A percentile compares a stretch with the other conserved stretches of the same genome.
Evolutionary conservation across 805 yeast genomes (phyloP).

Genomic region (Pichia paraexigua): DNA sequence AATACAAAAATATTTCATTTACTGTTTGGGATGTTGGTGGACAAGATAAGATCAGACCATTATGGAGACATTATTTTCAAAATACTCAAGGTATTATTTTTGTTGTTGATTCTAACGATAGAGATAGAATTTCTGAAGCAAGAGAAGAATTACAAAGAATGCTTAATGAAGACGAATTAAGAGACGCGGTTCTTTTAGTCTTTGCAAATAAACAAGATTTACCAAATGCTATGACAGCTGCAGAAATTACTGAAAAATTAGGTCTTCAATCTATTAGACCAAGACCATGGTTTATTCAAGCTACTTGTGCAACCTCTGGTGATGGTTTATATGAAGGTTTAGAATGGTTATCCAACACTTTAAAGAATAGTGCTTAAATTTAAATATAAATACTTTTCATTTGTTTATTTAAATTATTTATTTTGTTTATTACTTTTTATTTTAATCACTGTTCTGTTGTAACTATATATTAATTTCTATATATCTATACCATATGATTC

Average conservation of each 20-base stretch:
- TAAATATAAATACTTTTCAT: not conserved
- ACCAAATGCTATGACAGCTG: conserved; percentile 98
- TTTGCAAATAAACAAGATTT: conserved; percentile 98
- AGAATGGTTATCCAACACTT: conserved; percentile 91
- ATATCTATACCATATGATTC: not conserved
- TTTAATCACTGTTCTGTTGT: not conserved
- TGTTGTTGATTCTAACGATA: conserved; percentile 96
- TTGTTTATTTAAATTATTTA: not conserved
- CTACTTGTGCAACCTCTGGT: conserved; percentile 98
- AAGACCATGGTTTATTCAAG: conserved; percentile 99
- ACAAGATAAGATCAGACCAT: conserved; percentile 97
- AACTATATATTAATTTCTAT: not conserved
- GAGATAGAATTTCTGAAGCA: conserved; percentile 96
- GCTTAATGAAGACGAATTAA: conserved; percentile 96
- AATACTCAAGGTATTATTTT: conserved; percentile 98
- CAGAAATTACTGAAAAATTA: conserved; percentile 94
- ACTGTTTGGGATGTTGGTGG: conserved; percentile 99
- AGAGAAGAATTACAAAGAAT: conserved; percentile 97
- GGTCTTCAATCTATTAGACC: conserved; percentile 96
- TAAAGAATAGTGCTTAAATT: conserved; percentile 52
- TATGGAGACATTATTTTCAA: conserved; percentile 98
- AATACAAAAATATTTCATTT: conserved; percentile 92
- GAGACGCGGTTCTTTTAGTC: conserved; percentile 90
- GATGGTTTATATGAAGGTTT: conserved; percentile 97
- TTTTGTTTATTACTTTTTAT: not conserved